phyloP scores from a whole-genome alignment of 2,329 filamentous ascomycete species.

The Sclerotinia spermophila region DNA sequence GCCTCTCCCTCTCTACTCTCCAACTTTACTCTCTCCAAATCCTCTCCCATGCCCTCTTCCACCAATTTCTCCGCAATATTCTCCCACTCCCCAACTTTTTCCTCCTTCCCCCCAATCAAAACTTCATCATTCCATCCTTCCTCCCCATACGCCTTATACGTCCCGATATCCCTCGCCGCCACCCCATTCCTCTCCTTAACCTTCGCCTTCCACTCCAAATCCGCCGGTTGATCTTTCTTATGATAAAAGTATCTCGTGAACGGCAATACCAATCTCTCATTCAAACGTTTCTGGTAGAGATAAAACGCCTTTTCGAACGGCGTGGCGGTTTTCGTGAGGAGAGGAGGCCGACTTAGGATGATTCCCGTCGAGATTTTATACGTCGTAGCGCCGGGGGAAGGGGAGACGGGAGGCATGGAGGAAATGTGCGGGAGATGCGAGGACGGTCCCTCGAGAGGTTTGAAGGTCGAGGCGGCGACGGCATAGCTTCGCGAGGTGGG shows the following conservation, averaged over 20 bases:
- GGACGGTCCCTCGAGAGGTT: conserved; percentile 25
- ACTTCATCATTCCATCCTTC: conserved; percentile 90
- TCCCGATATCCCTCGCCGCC: conserved; percentile 78
- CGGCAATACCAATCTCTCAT: conserved; percentile 83
- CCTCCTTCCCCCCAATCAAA: conserved; percentile 66
- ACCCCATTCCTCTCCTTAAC: conserved; percentile 68
- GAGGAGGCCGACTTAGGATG: conserved; percentile 81
- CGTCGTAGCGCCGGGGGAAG: conserved; percentile 19
- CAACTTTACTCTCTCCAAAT: conserved; percentile 48
- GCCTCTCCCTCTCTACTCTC: conserved; percentile 68
- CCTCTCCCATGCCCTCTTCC: conserved; percentile 39
- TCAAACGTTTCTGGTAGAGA: conserved; percentile 95
- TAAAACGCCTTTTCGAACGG: conserved; percentile 90
- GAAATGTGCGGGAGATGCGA: conserved; percentile 40
- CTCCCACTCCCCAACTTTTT: conserved; percentile 39
- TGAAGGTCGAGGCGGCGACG: conserved; percentile 32
- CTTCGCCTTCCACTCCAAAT: conserved; percentile 88
- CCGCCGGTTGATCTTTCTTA: conserved; percentile 80
- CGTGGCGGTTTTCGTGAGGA: conserved; percentile 78
- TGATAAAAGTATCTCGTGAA: conserved; percentile 94
- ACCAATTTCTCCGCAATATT: conserved; percentile 61
- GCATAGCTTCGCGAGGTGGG: conserved; percentile 29
- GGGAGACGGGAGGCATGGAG: conserved; percentile 29
- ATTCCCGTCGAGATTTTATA: conserved; percentile 61
- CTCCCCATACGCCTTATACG: conserved; percentile 70